These are phyloP conservation scores for Tillandsia leiboldiana DNA, from an alignment of 176 grass and related monocot species.

Conservation along the genomic window DNA sequence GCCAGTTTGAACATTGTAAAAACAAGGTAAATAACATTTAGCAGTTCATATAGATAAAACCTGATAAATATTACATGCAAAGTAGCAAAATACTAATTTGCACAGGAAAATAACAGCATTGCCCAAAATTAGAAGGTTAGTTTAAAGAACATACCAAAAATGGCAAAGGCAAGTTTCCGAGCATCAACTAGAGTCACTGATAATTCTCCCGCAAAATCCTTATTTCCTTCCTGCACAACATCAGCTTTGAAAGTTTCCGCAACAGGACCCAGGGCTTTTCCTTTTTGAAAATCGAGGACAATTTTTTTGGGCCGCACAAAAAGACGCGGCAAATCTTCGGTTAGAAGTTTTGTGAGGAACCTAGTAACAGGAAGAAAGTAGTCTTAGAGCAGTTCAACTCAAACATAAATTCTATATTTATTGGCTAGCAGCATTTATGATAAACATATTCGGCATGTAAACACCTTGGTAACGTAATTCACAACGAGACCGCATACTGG, in stretches of 20 bases:
- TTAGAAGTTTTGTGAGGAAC: conserved; percentile 90
- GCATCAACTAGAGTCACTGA: conserved; percentile 96
- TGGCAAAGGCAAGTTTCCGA: conserved; percentile 73
- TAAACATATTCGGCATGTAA: neutral
- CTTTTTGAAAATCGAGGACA: conserved; percentile 92
- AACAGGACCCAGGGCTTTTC: conserved; percentile 71
- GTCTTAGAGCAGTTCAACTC: neutral
- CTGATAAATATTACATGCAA: neutral
- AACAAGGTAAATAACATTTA: neutral
- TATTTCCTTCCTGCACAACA: conserved; percentile 66
- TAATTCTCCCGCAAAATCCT: conserved; percentile 84
- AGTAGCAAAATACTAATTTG: too few relatives aligned
- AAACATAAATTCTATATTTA: neutral
- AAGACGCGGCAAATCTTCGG: conserved; percentile 86
- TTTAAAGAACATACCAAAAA: conserved; percentile 49
- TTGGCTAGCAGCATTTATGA: neutral
- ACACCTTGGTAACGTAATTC: neutral
- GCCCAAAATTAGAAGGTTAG: neutral
- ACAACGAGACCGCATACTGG: too few relatives aligned
- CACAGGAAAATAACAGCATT: too few relatives aligned
- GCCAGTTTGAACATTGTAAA: conserved; percentile 15
- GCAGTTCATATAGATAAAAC: neutral
- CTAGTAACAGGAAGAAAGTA: conserved; percentile 26
- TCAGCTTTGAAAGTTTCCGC: conserved; percentile 36
- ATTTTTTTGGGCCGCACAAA: conserved; percentile 97